phyloP scores from a whole-genome alignment of 495 filamentous ascomycete species.

The Xylaria flabelliformis region DNA sequence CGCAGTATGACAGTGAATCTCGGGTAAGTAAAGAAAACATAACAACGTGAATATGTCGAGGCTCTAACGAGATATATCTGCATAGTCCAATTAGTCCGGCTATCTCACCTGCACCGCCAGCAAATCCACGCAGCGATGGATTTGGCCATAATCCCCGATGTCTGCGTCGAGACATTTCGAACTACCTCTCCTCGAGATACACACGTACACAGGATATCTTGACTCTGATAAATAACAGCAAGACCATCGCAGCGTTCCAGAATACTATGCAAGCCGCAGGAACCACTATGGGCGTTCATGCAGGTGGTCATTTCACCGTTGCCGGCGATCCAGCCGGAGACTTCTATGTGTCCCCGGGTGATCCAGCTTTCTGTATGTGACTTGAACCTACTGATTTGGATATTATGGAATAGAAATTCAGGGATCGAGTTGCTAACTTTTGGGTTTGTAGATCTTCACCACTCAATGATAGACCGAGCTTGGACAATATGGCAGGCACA shows the following conservation, averaged over 20 bases:
- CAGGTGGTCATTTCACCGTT: conserved; percentile 51
- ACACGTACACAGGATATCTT: conserved; percentile 57
- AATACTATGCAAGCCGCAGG: conserved; percentile 46
- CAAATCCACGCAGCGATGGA: conserved; percentile 47
- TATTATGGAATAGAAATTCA: too few species aligned
- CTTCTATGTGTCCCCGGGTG: conserved; percentile 66
- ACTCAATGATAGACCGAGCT: conserved; percentile 69
- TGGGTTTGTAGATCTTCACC: conserved; percentile 53
- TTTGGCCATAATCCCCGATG: conserved; percentile 65
- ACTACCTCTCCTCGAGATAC: conserved; percentile 52
- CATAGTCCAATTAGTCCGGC: conserved; percentile 33
- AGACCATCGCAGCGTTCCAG: conserved; percentile 55
- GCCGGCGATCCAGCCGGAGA: conserved; percentile 50
- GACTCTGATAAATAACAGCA: conserved; percentile 51
- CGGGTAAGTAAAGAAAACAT: conserved; percentile 51
- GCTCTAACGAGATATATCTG: not conserved
- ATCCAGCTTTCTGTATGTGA: conserved; percentile 65
- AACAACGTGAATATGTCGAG: not conserved
- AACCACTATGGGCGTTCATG: conserved; percentile 49
- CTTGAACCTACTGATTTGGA: not conserved
- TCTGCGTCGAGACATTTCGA: conserved; percentile 68
- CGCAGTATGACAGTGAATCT: conserved; percentile 56
- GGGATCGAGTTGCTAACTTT: not conserved
- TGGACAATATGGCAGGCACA: conserved; percentile 72
- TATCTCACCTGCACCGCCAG: conserved; percentile 44